Conservation (phyloP, 176 grass and related monocot genomes). For the Musa acuminata region DNA sequence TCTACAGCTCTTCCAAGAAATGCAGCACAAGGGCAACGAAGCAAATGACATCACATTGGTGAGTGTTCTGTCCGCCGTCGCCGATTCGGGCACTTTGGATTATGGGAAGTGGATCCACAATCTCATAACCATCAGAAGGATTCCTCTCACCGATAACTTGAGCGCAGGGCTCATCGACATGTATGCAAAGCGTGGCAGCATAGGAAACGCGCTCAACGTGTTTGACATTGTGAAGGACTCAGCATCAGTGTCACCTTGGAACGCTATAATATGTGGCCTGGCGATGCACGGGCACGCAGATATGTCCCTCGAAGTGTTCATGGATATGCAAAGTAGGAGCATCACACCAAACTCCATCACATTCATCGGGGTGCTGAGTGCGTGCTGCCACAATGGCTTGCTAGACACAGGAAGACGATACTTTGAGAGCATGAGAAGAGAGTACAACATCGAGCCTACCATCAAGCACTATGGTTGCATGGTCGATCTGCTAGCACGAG, state of each 20-base stretch:
- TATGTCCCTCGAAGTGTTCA: constrained; percentile 48
- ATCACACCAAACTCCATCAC: constrained; percentile 63
- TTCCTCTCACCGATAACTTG: constrained; percentile 45
- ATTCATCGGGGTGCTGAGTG: constrained; percentile 52
- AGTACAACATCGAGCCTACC: constrained; percentile 46
- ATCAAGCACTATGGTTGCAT: constrained; percentile 94
- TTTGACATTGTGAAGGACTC: constrained; percentile 35
- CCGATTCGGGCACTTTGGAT: constrained; percentile 46
- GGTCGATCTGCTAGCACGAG: constrained; percentile 67
- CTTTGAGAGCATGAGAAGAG: constrained; percentile 45
- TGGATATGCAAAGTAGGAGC: constrained; percentile 28
- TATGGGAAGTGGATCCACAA: constrained; percentile 58
- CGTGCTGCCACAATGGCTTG: constrained; percentile 60
- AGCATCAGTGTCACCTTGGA: constrained; percentile 57
- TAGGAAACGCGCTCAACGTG: constrained; percentile 34
- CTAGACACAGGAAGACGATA: constrained; percentile 36
- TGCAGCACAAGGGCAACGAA: constrained; percentile 24
- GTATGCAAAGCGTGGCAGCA: constrained; percentile 60
- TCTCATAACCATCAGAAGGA: constrained; percentile 35
- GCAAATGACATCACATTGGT: constrained; percentile 44
- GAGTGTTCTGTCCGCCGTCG: constrained; percentile 45
- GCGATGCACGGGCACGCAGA: constrained; percentile 62
- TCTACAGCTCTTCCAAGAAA: constrained; percentile 42
- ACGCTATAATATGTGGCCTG: constrained; percentile 65
- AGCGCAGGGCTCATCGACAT: constrained; percentile 59